Evolutionary conservation across 2,329 filamentous ascomycete species (phyloP).

Genomic region (Aspergillus uvarum): DNA sequence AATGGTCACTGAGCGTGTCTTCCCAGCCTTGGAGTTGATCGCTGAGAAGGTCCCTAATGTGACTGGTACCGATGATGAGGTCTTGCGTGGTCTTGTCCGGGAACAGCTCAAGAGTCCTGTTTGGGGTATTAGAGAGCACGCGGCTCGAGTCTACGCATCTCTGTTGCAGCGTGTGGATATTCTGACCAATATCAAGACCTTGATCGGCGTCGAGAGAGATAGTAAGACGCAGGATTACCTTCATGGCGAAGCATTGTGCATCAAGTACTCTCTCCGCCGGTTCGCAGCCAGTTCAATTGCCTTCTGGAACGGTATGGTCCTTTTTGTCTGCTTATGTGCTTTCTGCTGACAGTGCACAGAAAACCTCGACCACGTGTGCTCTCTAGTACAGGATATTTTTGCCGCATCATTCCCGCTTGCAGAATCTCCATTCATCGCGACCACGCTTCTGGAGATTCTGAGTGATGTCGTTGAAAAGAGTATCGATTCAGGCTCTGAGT

Average conservation of each 20-base stretch:
- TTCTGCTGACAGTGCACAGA: conserved; percentile 24
- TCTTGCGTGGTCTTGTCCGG: conserved; percentile 34
- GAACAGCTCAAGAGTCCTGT: conserved; percentile 44
- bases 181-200: conserved; percentile 26
- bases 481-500: conserved; percentile 29
- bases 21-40: conserved; percentile 48
- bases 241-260: conserved; percentile 44
- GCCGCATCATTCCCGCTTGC: conserved; percentile 27
- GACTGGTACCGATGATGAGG: conserved; percentile 32
- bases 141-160: conserved; percentile 45
- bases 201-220: conserved; percentile 24
- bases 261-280: conserved; percentile 39
- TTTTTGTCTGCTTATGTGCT: background rate
- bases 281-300: conserved; percentile 33
- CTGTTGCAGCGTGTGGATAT: conserved; percentile 36
- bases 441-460: conserved; percentile 38
- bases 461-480: conserved; percentile 37
- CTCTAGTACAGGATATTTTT: conserved; percentile 28
- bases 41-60: conserved; percentile 43
- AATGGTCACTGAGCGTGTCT: conserved; percentile 44
- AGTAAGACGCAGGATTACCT: conserved; percentile 35
- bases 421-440: conserved; percentile 37
- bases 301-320: conserved; percentile 36
- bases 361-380: conserved; percentile 27
- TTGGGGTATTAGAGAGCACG: conserved; percentile 49